Base-by-base conservation (phyloP, 345 rosid species). In the Odontarrhena argentea region DNA sequence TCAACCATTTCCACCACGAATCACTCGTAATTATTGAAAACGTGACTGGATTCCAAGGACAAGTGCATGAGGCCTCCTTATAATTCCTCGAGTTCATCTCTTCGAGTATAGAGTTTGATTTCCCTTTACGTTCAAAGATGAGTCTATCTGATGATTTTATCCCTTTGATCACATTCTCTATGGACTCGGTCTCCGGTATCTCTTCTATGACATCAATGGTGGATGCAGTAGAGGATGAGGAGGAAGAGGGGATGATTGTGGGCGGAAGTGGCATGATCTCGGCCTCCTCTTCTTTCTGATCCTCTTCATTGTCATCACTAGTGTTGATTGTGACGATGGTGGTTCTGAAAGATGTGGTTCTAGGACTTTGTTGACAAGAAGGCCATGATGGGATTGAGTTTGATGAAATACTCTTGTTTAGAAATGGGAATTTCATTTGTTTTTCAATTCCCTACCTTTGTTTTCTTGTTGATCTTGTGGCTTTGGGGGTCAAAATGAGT, bases 1-100 rank as follows among this genome's bases (percentile, higher is more conserved):
- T 81, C 86, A 66, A 87, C 92, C 97, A 92, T 80, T 73, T 92
- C 98, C 69, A 84, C 93, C 97, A 87, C 85, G 13, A 92, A 87
- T 60, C 76, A 76, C 66, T 79, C 74, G 76, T 87, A 82, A 76
- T 87, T 94, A 9, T 34, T 37, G 49, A 69, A 78, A 32, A 84
- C 87, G 67, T 87, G 75, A 56, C 69, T 65, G 8, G 98, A 84
- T 59, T 86, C 94, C 87, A 86, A 74, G 52, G 90, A 72, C 67
- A 73, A 71, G 45, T 79, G 35, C 30, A 74, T 71, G 72, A 37
- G 24, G 36, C 1, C 36, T 60, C 61, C 28, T 60, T 52, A 40
- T 18, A 18, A 18, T 51, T 69, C 40, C 61, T 43, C 7, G 6
- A 4, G 7, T 6, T 32, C 22, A 30, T 46, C 77, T 52, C 77